Conservation (phyloP, 352 stramenopile genomes). For the Globisporangium canariense region DNA sequence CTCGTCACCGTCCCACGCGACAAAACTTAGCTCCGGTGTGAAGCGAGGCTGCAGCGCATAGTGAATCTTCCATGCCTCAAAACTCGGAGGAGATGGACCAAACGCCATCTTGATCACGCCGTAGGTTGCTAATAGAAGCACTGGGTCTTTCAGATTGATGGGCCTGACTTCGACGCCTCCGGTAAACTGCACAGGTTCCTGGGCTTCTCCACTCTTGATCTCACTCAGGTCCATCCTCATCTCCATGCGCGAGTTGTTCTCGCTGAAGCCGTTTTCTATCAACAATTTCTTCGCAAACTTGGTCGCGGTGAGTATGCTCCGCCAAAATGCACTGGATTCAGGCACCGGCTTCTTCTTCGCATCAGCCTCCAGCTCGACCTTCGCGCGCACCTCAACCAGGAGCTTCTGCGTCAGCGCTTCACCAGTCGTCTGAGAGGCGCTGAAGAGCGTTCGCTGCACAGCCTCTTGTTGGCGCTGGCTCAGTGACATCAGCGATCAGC, state of each 20-base stretch:
- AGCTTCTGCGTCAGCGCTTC: constrained; percentile 1
- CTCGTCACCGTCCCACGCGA: constrained; percentile 5
- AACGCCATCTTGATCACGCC: constrained; percentile 1
- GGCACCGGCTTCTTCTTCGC: background rate
- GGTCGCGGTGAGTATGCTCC: background rate
- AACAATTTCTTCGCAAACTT: constrained; percentile 10
- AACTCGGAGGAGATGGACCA: background rate
- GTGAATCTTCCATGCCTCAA: background rate
- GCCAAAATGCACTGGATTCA: background rate
- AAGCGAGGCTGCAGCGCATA: background rate
- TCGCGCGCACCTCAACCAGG: background rate
- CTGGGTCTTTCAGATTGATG: background rate
- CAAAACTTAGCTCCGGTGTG: background rate
- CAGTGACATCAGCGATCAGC: background rate
- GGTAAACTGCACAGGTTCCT: background rate
- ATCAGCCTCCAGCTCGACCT: background rate
- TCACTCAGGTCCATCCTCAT: constrained; percentile 6
- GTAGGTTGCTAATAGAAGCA: background rate
- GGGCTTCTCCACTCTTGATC: background rate
- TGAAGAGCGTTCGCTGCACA: background rate
- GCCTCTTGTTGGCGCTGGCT: background rate
- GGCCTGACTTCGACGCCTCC: background rate
- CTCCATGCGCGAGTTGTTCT: background rate
- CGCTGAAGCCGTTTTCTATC: background rate
- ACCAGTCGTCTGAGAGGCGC: background rate